A percentile compares a stretch with the other conserved stretches of the same genome.
Conservation (phyloP, 305 asterid genomes). For the Fraxinus greggii region DNA sequence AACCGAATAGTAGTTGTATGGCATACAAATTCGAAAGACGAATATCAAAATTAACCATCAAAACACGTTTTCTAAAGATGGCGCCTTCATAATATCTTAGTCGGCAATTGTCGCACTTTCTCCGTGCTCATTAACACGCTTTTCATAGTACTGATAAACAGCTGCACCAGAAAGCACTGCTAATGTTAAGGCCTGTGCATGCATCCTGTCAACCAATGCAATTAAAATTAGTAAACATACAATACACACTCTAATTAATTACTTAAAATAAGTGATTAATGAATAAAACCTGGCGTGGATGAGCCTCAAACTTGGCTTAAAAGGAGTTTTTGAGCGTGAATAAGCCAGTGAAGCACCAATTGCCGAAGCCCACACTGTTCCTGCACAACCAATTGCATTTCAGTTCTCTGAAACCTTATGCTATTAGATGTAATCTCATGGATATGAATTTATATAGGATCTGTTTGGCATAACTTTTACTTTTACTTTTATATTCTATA, state of each 20-base stretch:
- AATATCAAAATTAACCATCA: not conserved
- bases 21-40: not conserved
- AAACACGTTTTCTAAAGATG: not conserved
- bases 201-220: slow-evolving; percentile 46
- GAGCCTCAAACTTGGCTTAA: slow-evolving; percentile 69
- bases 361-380: slow-evolving; percentile 67
- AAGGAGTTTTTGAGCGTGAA: slow-evolving; percentile 44
- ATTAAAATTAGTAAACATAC: not conserved
- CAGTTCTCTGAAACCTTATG: not conserved
- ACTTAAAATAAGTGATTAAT: not conserved
- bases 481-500: not conserved
- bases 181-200: slow-evolving; percentile 75
- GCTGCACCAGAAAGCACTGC: slow-evolving; percentile 77
- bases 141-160: slow-evolving; percentile 60
- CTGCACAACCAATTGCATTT: slow-evolving; percentile 27
- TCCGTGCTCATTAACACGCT: slow-evolving; percentile 25
- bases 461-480: not conserved
- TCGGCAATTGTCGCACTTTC: slow-evolving; percentile 18
- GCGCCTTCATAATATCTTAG: not conserved
- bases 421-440: too few relatives aligned
- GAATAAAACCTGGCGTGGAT: slow-evolving; percentile 65
- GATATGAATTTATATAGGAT: too few relatives aligned
- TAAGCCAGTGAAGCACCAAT: slow-evolving; percentile 63
- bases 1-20: not conserved
- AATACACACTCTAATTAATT: not conserved